Evolutionary conservation across 2,329 filamentous ascomycete species (phyloP), one percentile per base, ranked within the genome.

Genomic region (Spiromastix sp.): DNA sequence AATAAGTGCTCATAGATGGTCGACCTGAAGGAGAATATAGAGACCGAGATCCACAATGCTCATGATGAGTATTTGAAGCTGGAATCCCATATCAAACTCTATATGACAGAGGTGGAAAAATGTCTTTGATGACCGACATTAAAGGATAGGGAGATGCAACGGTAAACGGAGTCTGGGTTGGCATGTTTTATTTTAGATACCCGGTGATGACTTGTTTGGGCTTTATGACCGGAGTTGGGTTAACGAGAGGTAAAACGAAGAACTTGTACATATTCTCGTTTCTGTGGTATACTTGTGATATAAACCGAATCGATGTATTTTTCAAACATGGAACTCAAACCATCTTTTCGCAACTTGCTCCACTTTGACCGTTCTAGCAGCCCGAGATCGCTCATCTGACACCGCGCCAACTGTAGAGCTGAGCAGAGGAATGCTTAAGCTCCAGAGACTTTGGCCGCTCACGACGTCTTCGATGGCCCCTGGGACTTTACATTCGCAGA

Each of bases 51-150:
- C 6, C 84, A 91, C 54, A 77, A 75, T 37, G 86, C 91, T 1
- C 78, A 93, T 49, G 87, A 93, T 46, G 85, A 96, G 66, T 98
- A 94, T 61, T 72, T 93, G 55, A 95, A 95, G 75, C 81, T 98
- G 77, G 89, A 96, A 60, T 81, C 85, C 24, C 91, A 98, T 56
- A 93, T 98, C 59, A 89, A 87, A 62, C 70, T 96, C 43, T 98
- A 98, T 67, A 93, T 98, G 54, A 93, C 84, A 4, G 91, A 98
- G 70, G 95, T 98, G 87, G 91, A 96, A 63, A 87, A 95, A 62
- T 81, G 79, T 38, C 75, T 91, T 42, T 65, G 50, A 57, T 40
- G n/a, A 32, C 35, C 36, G 30, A 18, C 20, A 34, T 38, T 40
- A 42, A 30, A 37, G 36, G 38, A 24, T 17, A 18, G 20, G 18